Base-by-base conservation (phyloP, 2,329 filamentous ascomycete species). In the Penicillium thymicola region DNA sequence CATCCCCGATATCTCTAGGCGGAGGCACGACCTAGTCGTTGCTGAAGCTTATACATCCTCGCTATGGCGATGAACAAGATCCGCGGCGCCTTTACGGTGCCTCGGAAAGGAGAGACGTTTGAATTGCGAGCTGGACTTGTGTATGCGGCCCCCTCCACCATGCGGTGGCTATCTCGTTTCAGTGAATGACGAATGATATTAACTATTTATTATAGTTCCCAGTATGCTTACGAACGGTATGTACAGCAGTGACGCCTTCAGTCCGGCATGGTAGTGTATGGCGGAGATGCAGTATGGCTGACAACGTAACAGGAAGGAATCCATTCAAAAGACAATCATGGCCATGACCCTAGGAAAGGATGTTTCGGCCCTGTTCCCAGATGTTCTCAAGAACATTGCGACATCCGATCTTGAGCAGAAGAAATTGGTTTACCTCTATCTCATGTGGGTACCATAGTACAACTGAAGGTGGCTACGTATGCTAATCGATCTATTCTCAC, bases 271-370 rank as follows among this genome's bases (percentile, higher is more conserved):
- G 58, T 54, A 47, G 38, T 36, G 27, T 34, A 48, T 27, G 57
- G 43, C 34, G 42, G 49, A 36, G 59, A 54, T 18, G 48, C 50
- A 52, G 49, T 58, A 43, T 59, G 34, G 59, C 69, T 74, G 68
- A 75, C 75, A 57, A 42, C 58, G 28, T 40, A 54, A 44, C 60
- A 85, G 92, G 70, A 99, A 99, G 78, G 94, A 99, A 81, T 90
- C 94, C 25, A 99, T 99, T 67, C 94, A 99, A 75, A 97, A 96
- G 83, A 99, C 94, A 63, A 99, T 99, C 79, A 97, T 97, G 92
- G 92, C 94, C 73, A 99, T 99, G 94, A 99, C 94, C 1, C 76
- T 99, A 67, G 94, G 94, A 75, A 99, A 99, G 77, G 94, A 99
- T 78, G 94, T 99, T 58, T 99, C 94, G 52, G 90, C 92, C 55